Percentiles rank a stretch among this genome's conserved stretches.
Conservation (phyloP, 371 early-diverging fungal species). For the Capillidium heterosporum region DNA sequence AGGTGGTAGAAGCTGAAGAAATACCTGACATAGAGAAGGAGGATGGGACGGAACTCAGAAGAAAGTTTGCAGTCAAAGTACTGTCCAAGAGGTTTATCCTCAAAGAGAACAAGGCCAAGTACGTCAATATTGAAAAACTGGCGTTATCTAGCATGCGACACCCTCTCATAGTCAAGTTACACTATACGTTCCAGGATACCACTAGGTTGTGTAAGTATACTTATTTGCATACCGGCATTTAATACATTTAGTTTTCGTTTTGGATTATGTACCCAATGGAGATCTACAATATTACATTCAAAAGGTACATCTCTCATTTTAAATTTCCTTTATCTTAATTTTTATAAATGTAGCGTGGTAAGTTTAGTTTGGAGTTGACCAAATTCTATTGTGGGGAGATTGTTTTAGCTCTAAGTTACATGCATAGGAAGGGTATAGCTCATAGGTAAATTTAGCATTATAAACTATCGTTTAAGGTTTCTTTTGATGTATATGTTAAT, state of each 20-base stretch:
- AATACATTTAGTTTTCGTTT: constrained; percentile 44
- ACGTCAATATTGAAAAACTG: constrained; percentile 83
- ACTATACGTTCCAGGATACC: constrained; percentile 86
- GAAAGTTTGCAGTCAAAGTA: constrained; percentile 78
- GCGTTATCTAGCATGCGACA: constrained; percentile 69
- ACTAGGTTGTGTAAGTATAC: constrained; percentile 49
- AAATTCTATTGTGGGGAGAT: constrained; percentile 81
- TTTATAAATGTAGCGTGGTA: constrained; percentile 28
- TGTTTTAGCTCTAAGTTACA: constrained; percentile 60
- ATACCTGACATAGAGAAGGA: constrained; percentile 6
- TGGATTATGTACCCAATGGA: constrained; percentile 78
- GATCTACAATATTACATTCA: constrained; percentile 67
- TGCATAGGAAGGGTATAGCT: constrained; percentile 64
- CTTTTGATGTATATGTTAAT: background rate
- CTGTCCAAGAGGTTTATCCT: constrained; percentile 86
- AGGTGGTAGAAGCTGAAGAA: constrained; percentile 56
- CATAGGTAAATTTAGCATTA: constrained; percentile 28
- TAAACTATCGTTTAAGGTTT: background rate
- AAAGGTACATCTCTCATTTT: constrained; percentile 18
- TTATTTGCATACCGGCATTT: background rate
- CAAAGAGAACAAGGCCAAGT: constrained; percentile 84
- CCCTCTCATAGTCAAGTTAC: constrained; percentile 76
- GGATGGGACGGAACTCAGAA: constrained; percentile 19
- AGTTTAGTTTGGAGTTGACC: constrained; percentile 42
- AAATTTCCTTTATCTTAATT: background rate